Evolutionary conservation across 2,329 filamentous ascomycete genomes (phyloP), one percentile per base, ranked within the genome.

Genomic region (Botryotinia convoluta): DNA sequence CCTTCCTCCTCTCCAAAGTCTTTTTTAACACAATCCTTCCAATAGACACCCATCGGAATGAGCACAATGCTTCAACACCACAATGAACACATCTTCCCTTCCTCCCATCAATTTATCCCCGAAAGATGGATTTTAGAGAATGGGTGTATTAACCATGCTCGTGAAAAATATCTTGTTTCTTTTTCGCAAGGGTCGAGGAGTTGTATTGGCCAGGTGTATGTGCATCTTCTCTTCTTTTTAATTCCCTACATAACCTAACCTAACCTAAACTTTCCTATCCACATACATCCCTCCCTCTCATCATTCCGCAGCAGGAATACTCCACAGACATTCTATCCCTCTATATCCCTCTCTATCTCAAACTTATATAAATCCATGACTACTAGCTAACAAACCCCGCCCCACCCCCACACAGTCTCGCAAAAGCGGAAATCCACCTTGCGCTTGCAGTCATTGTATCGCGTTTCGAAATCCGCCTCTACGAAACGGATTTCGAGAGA

Each of bases 101-200:
- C 72, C 18, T 62, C 76, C 0, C 35, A 72, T 9, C 45, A 60
- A 6, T 79, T 77, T 44, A 32, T 51, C 20, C 77, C 78, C 3
- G 72, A 76, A 20, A 72, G 77, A 9, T 79, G 78, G 78, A 79
- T 72, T 9, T 20, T 57, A 1, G 12, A 37, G 6, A 68, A 75
- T 79, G 80, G 61, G 77, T 77, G 8, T 79, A 80, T 73, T 73
- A 78, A 20, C 32, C 61, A 54, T 22, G 8, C 68, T 20, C 73
- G 74, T 2, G 71, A 74, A 57, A 51, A 73, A 8, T 78, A 79
- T 51, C 35, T 79, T 5, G 75, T 78, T 10, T 22, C 74, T 3
- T 79, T 79, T 39, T 71, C 71, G 5, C 75, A 76, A 26, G 78
- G 77, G 0, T 71, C 68, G 4, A 73, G 78, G 61, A 72, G 75